Percentiles rank a stretch among this genome's conserved stretches.
Evolutionary conservation across 78 protist species (phyloP).

Genomic region (Protostelium mycophagum): DNA sequence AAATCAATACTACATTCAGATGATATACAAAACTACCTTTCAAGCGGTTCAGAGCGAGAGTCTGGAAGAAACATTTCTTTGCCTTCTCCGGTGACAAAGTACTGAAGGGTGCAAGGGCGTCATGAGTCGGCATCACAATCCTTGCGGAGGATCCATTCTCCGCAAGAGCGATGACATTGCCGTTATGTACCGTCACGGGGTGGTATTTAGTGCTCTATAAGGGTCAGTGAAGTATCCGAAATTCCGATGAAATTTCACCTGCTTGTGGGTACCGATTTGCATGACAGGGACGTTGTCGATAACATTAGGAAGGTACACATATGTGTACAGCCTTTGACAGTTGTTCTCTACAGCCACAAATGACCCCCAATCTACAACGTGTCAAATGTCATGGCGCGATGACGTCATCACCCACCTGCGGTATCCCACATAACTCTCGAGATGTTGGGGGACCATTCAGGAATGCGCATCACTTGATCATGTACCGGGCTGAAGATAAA

Average conservation of each 20-base stretch:
- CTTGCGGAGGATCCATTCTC: neutral
- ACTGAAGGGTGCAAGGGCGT: neutral
- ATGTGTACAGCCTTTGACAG: neutral
- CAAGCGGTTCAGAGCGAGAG: neutral
- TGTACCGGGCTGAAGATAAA: slow-evolving; percentile 28
- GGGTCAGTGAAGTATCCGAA: neutral
- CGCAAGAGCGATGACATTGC: neutral
- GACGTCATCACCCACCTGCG: too few species aligned
- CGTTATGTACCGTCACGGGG: neutral
- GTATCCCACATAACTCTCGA: neutral
- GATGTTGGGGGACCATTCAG: neutral
- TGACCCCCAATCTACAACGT: neutral
- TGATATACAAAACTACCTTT: too few species aligned
- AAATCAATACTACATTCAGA: too few species aligned
- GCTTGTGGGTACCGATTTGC: neutral
- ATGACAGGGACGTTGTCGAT: neutral
- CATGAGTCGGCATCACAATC: neutral
- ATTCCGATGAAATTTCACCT: neutral
- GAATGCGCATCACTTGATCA: slow-evolving; percentile 15
- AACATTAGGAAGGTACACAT: neutral
- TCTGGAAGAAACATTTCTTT: neutral
- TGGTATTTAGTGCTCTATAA: neutral
- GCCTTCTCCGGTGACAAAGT: neutral
- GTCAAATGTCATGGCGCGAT: too few species aligned
- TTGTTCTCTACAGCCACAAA: neutral